Base-by-base conservation (phyloP, 1,284 basidiomycete species). In the Ustilago shanxiensis region DNA sequence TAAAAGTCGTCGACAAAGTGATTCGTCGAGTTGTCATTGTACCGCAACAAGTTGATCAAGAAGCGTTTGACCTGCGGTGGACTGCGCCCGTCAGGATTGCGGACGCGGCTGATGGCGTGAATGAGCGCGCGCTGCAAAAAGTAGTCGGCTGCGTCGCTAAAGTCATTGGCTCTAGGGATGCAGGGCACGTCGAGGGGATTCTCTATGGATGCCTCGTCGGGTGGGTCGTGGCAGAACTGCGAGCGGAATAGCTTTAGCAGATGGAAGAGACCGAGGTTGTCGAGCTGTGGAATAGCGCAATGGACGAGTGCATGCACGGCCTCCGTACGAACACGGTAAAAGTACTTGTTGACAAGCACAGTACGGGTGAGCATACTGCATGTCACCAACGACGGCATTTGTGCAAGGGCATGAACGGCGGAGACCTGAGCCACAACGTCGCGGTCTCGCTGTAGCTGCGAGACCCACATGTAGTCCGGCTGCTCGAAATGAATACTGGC, bases 381-480 rank as follows among this genome's bases (percentile, higher is more conserved):
- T 22, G 97, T 92, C 76, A 98, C 93, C 0, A 93, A 90, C 4
- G 92, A 94, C 0, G 94, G 93, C 82, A 93, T 91, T 79, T 91
- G 90, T 10, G 92, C 89, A 52, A 99, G 89, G 2, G 84, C 84
- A 45, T 83, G 72, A 14, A 86, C 79, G 1, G 84, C 84, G 16
- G 76, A 68, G 20, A 85, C 71, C 63, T 86, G 84, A 2, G 97
- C 97, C 26, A 98, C 93, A n/a, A 99, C 96, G 87, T 99, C 97
- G 71, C 95, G 89, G 86, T 99, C 97, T 60, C 95, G 89, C 87
- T 98, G 94, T 53, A 99, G 88, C 86, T 99, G 97, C 61, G 93
- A 95, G 55, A 98, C 93, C 96, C 96, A 99, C 93, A 98, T 98
- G 87, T 95, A 98, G 85, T 97, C 95, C 58, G 94, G 93, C 88